Conservation (phyloP, 2,329 filamentous ascomycete species). For the Diaporthe australafricana region DNA sequence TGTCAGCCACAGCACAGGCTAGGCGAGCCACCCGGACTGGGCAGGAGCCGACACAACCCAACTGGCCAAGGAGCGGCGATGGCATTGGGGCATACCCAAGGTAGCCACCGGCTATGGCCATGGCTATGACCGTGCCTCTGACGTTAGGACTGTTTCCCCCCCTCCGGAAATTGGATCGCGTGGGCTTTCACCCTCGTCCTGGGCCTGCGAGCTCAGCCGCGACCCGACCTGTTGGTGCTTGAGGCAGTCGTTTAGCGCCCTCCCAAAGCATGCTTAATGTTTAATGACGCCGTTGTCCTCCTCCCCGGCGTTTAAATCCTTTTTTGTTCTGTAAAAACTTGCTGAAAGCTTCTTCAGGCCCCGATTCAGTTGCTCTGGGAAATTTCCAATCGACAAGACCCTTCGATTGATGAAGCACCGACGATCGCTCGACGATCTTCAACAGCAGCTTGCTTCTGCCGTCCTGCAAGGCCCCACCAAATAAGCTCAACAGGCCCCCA, state of each 20-base stretch:
- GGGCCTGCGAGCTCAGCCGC: conserved; percentile 23
- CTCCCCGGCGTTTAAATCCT: not conserved
- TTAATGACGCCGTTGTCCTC: conserved; percentile 22
- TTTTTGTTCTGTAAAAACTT: not conserved
- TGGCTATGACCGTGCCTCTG: not conserved
- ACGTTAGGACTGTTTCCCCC: not conserved
- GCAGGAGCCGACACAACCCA: conserved; percentile 4
- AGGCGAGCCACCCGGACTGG: not conserved
- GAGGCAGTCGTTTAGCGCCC: not conserved
- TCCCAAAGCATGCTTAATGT: conserved; percentile 6
- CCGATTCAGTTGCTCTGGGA: not conserved
- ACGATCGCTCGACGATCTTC: conserved; percentile 35
- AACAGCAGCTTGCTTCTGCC: conserved; percentile 1
- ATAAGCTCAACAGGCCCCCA: conserved; percentile 19
- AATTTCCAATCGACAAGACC: not conserved
- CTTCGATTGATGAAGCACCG: conserved; percentile 1
- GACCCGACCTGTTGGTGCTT: conserved; percentile 19
- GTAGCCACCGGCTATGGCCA: conserved; percentile 11
- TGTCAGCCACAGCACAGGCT: conserved; percentile 23
- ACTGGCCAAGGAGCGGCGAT: conserved; percentile 14
- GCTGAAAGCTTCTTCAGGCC: not conserved
- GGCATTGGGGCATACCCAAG: not conserved
- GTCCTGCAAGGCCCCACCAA: conserved; percentile 17
- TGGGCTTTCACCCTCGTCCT: not conserved
- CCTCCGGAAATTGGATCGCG: not conserved